Conservation (phyloP, 2,329 filamentous ascomycete species). For the Elsinoe arachidis region DNA sequence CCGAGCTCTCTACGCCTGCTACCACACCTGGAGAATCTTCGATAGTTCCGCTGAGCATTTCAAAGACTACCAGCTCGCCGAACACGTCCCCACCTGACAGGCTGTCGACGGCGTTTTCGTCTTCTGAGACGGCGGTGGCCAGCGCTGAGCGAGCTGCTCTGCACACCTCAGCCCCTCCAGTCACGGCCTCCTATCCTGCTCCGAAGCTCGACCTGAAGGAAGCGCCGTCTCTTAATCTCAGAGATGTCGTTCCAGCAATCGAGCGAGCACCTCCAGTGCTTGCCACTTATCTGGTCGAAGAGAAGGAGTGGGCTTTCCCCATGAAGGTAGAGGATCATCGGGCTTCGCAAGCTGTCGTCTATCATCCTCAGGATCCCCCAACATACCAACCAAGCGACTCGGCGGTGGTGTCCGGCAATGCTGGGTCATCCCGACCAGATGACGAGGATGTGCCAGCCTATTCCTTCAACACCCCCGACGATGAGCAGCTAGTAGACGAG, state of each 20-base stretch:
- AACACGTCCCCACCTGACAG: background rate
- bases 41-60: background rate
- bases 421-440: too few species aligned
- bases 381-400: background rate
- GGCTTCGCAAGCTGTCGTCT: background rate
- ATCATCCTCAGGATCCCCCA: background rate
- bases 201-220: background rate
- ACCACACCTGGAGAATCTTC: background rate
- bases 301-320: background rate
- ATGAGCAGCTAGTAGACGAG: background rate
- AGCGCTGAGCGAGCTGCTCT: background rate
- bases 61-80: background rate
- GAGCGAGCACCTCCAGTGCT: background rate
- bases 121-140: background rate
- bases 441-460: background rate
- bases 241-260: background rate
- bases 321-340: background rate
- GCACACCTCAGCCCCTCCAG: background rate
- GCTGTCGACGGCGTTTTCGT: background rate
- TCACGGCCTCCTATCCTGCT: background rate
- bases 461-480: background rate
- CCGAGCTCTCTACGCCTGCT: background rate
- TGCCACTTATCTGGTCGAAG: background rate
- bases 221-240: background rate
- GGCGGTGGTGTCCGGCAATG: too few species aligned